Conservation (phyloP, 192 early-diverging fungal genomes). For the Podila clonocystis region DNA sequence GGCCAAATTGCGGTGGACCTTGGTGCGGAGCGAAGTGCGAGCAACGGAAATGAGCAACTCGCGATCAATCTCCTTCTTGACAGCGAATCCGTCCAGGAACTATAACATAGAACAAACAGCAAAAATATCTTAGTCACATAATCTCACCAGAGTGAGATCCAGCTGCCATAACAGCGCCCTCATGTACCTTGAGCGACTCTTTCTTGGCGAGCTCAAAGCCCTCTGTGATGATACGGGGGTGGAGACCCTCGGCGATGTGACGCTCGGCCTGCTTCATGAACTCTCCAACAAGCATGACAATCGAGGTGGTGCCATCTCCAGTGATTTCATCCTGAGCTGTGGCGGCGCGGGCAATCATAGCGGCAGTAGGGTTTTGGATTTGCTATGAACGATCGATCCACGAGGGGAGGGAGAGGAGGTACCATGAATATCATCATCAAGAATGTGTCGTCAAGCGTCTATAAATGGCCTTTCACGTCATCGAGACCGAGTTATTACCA, state of each 20-base stretch:
- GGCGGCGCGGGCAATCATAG: constrained; percentile 99
- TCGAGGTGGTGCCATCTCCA: constrained; percentile 98
- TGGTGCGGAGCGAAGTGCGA: constrained; percentile 95
- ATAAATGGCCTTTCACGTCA: too few relatives aligned
- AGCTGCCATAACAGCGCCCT: not conserved
- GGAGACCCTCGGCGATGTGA: constrained; percentile 95
- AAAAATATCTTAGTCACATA: not conserved
- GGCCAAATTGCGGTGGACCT: constrained; percentile 91
- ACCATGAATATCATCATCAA: not conserved
- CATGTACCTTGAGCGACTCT: constrained; percentile 81
- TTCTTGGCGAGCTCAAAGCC: constrained; percentile 98
- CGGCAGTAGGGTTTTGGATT: constrained; percentile 99
- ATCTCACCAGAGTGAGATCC: not conserved
- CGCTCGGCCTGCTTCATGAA: constrained; percentile 95
- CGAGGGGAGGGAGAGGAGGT: not conserved
- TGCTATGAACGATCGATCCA: constrained; percentile 66
- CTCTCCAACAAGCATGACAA: constrained; percentile 97
- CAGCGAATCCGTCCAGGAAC: constrained; percentile 93
- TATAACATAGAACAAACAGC: constrained; percentile 18
- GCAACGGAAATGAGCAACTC: constrained; percentile 90
- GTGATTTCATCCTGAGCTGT: constrained; percentile 99
- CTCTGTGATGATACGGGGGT: constrained; percentile 95
- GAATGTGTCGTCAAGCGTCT: not conserved
- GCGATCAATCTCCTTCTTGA: constrained; percentile 83
- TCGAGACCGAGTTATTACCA: constrained; percentile 67